Base-by-base conservation (phyloP, 129 eudicot species). In the Chrysanthemum makinoi region DNA sequence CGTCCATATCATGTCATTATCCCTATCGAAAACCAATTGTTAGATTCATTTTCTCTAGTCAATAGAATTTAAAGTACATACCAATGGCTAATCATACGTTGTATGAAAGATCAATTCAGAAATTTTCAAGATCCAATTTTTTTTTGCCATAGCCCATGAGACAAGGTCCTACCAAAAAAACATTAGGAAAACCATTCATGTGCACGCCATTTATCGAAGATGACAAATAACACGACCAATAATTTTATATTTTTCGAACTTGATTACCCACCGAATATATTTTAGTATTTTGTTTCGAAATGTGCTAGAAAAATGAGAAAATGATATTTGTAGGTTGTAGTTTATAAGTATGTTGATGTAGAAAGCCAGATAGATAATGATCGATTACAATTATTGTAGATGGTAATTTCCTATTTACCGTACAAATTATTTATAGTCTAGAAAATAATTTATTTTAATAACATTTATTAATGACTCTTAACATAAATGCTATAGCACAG, bases 191-290 rank as follows among this genome's bases (percentile, higher is more conserved):
- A 69, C 64, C 53, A 47, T 69, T 54, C 74, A 54, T 53, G 74
- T 69, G 74, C 74, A 54, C 56, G 11, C 4, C 33, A 69, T 28
- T 69, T 17, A 16, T 69, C 24, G 74, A 69, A 69, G 1, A 69
- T 11, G 74, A 69, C 74, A 16, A 69, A 53, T 22, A 69, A 35
- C 17, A 69, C 61, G 54, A 54, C 51, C 64, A 69, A 52, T 53
- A n/a, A 52, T 69, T 69, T n/a, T 26, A 26, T 10, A 7, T 53
- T 69, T 16, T 68, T 10, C 59, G 2, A 24, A 15, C 10, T 16
- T 52, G 2, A 52, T 52, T 52, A 52, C n/a, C 57, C n/a, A 16
- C 18, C 19, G 18, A 52, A 52, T 52, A 52, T 52, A 52, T 52
- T 6, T 39, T 39, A 39, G 46, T 12, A 52, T 16, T 52, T 52